Evolutionary conservation across 805 yeast genomes (phyloP).

Genomic region (Ogataea ramenticola): DNA sequence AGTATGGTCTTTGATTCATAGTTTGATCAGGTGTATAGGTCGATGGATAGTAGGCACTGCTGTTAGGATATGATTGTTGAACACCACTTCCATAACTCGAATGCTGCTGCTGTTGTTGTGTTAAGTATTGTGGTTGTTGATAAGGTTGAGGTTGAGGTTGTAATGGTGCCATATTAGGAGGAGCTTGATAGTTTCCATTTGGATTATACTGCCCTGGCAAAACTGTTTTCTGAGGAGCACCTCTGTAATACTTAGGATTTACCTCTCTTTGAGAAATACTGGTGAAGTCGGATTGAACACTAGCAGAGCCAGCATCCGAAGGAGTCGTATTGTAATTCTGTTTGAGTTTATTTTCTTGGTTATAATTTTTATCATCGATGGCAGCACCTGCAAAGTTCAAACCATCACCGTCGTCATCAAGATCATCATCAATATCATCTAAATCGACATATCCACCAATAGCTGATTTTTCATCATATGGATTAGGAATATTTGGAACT

Average conservation of each 20-base stretch:
- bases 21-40: constrained; percentile 14
- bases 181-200: background rate
- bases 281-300: constrained; percentile 57
- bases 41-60: constrained; percentile 6
- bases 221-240: constrained; percentile 20
- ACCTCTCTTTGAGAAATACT: constrained; percentile 73
- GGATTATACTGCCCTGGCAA: constrained; percentile 14
- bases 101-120: constrained; percentile 1
- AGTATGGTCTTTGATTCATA: constrained; percentile 3
- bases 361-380: background rate
- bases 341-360: background rate
- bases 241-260: constrained; percentile 47
- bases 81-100: background rate
- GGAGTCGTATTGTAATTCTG: constrained; percentile 1
- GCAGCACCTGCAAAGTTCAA: background rate
- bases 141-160: constrained; percentile 11
- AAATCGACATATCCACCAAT: background rate
- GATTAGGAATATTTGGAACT: constrained; percentile 7
- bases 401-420: constrained; percentile 1
- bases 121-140: constrained; percentile 10
- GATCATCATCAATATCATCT: constrained; percentile 1
- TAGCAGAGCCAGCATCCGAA: constrained; percentile 19
- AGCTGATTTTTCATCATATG: constrained; percentile 5
- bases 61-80: constrained; percentile 4
- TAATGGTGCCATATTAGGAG: constrained; percentile 4